phyloP scores from a whole-genome alignment of 2,329 filamentous ascomycete genomes.

The Aulographum hederae region DNA sequence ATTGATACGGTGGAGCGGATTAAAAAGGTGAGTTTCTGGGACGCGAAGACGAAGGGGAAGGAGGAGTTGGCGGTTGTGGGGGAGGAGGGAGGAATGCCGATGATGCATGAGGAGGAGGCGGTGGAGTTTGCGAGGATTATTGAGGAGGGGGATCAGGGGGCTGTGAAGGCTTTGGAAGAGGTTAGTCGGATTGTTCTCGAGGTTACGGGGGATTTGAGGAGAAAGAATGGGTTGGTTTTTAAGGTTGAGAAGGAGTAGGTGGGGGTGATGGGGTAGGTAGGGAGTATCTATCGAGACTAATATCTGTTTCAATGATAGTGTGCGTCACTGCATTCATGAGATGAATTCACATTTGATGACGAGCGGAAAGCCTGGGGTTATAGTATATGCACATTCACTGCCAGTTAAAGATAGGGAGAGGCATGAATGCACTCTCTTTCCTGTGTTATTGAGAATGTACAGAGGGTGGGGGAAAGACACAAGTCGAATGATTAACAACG shows the following conservation, averaged over 20 bases:
- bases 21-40: conserved; percentile 19
- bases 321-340: too few species aligned
- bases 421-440: too few species aligned
- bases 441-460: too few species aligned
- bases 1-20: conserved; percentile 27
- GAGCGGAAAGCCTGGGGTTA: too few species aligned
- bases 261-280: not conserved
- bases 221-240: conserved; percentile 25
- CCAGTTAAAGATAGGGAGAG: too few species aligned
- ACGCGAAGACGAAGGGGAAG: conserved; percentile 24
- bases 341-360: too few species aligned
- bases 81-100: conserved; percentile 24
- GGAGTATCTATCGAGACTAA: too few species aligned
- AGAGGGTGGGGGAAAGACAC: too few species aligned
- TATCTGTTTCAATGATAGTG: too few species aligned
- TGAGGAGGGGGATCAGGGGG: conserved; percentile 18
- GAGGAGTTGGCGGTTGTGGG: conserved; percentile 20
- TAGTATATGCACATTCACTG: too few species aligned
- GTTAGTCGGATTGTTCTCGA: conserved; percentile 22
- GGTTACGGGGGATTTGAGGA: conserved; percentile 24
- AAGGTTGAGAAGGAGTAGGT: conserved; percentile 13
- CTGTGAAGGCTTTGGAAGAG: conserved; percentile 19
- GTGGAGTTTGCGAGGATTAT: conserved; percentile 26
- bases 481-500: too few species aligned
- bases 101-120: conserved; percentile 30